These are phyloP conservation scores for Pistacia integerrima DNA, from an alignment of 345 rosid species.

Conservation along the genomic window DNA sequence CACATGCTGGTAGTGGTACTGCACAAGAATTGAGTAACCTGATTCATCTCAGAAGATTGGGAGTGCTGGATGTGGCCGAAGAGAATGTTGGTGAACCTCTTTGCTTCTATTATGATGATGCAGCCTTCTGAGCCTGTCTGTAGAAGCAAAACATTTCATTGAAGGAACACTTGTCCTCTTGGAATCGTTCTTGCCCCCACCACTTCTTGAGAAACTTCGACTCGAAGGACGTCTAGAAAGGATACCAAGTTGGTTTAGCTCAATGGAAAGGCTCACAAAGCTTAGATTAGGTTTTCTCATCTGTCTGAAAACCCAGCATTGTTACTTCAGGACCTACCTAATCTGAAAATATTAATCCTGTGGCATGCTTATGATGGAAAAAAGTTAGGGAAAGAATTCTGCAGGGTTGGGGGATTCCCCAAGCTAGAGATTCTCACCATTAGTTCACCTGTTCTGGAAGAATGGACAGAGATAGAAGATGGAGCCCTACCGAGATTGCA, in stretches of 20 bases:
- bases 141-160: conserved; percentile 22
- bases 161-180: conserved; percentile 19
- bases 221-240: conserved; percentile 33
- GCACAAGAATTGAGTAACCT: conserved; percentile 32
- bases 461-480: conserved; percentile 43
- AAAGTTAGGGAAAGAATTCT: conserved; percentile 39
- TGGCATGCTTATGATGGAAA: conserved; percentile 41
- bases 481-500: conserved; percentile 43
- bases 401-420: conserved; percentile 42
- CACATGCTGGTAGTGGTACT: conserved; percentile 29
- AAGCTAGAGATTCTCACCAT: conserved; percentile 42
- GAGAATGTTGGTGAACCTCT: conserved; percentile 33
- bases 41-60: conserved; percentile 34
- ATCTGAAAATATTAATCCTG: conserved; percentile 29
- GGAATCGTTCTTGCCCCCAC: conserved; percentile 42
- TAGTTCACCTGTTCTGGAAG: conserved; percentile 38
- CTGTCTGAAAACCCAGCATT: conserved; percentile 39
- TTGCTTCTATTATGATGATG: conserved; percentile 34
- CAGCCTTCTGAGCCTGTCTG: conserved; percentile 38
- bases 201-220: conserved; percentile 32
- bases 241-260: conserved; percentile 37
- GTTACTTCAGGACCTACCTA: conserved; percentile 39
- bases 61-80: conserved; percentile 38
- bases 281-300: conserved; percentile 34
- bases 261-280: conserved; percentile 32